Evolutionary conservation across 495 filamentous ascomycete species (phyloP).

Genomic region (Trichoderma parareesei): DNA sequence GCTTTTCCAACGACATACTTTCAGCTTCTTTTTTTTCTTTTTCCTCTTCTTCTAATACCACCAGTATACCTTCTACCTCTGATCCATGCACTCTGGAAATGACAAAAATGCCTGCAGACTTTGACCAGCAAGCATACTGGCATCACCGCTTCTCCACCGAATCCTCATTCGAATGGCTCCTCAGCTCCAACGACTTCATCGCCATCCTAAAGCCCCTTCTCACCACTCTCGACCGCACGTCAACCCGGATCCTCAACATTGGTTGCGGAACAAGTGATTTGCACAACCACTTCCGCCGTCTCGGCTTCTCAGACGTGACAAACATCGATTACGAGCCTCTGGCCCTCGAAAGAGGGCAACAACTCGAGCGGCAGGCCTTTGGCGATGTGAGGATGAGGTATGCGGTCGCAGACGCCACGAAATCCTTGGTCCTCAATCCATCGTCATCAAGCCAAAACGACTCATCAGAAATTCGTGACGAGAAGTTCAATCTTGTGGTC

Average conservation of each 20-base stretch:
- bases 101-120: constrained; percentile 20
- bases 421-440: constrained; percentile 11
- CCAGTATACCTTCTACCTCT: too few species aligned
- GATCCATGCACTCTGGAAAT: neutral
- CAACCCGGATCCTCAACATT: constrained; percentile 27
- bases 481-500: constrained; percentile 25
- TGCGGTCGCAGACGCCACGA: constrained; percentile 27
- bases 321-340: constrained; percentile 37
- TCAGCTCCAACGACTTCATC: constrained; percentile 27
- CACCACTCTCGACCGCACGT: neutral
- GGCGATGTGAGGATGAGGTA: constrained; percentile 30
- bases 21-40: too few species aligned
- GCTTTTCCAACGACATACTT: too few species aligned
- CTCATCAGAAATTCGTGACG: neutral
- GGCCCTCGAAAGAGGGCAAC: constrained; percentile 27
- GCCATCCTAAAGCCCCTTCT: constrained; percentile 25
- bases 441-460: neutral
- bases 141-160: constrained; percentile 29
- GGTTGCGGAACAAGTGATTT: constrained; percentile 37
- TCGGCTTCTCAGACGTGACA: constrained; percentile 27
- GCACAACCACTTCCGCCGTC: constrained; percentile 25
- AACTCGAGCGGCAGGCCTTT: constrained; percentile 24
- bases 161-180: constrained; percentile 33
- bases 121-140: constrained; percentile 36
- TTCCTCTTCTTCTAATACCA: too few species aligned